Conservation (phyloP, 306 rosid genomes). For the Rosa multiflora region DNA sequence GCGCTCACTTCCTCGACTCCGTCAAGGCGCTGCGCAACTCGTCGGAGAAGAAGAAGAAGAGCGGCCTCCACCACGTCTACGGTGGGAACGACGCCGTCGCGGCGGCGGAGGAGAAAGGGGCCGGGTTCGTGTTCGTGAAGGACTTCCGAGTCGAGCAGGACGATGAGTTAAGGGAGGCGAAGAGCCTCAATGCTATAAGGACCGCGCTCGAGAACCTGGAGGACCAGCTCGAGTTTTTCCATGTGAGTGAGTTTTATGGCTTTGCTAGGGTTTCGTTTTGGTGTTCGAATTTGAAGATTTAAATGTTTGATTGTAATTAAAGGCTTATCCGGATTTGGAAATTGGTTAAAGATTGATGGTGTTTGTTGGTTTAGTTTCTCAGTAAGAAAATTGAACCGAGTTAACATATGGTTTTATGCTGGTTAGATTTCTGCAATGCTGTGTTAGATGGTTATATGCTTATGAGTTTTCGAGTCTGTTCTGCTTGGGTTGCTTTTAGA, state of each 20-base stretch:
- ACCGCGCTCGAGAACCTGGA: conserved; percentile 96
- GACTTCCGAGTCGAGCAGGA: conserved; percentile 45
- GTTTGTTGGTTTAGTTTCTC: too few relatives aligned
- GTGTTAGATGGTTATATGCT: neutral
- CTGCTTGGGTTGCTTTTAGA: neutral
- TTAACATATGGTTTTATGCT: neutral
- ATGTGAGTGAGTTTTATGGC: conserved; percentile 43
- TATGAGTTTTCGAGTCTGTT: neutral
- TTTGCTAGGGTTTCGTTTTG: neutral
- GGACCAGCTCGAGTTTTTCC: conserved; percentile 88
- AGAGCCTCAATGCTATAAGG: conserved; percentile 80
- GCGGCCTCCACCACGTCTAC: neutral
- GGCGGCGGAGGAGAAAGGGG: conserved; percentile 17
- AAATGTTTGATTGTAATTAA: neutral
- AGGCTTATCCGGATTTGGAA: neutral
- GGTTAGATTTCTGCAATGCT: neutral
- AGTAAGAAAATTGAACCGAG: too few relatives aligned
- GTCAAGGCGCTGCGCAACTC: conserved; percentile 40
- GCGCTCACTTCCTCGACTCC: conserved; percentile 82
- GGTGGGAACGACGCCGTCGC: conserved; percentile 11
- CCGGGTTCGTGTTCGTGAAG: conserved; percentile 65
- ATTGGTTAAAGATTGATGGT: too few relatives aligned
- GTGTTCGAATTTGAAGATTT: neutral
- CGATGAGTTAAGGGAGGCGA: conserved; percentile 66
- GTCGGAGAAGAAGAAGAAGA: neutral